Conservation (phyloP, 768 basidiomycete genomes). For the Boletus fagicola region DNA sequence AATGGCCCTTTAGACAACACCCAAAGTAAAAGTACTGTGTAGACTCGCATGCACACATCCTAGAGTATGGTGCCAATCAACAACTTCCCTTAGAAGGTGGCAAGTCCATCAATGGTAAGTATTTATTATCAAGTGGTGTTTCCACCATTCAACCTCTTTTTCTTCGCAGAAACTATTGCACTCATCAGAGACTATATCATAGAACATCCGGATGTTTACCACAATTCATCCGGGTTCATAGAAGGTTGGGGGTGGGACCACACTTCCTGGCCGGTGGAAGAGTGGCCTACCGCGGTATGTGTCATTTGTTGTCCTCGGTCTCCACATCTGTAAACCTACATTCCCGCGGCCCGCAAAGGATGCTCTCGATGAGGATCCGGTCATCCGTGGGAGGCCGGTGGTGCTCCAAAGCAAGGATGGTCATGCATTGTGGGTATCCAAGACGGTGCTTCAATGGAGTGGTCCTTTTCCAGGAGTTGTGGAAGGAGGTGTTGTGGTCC, state of each 20-base stretch:
- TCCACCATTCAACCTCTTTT: background rate
- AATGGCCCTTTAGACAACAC: background rate
- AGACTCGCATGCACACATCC: constrained; percentile 80
- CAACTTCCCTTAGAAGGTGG: constrained; percentile 65
- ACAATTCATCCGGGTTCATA: constrained; percentile 60
- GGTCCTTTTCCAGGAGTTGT: constrained; percentile 63
- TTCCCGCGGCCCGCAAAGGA: constrained; percentile 41
- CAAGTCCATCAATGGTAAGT: constrained; percentile 52
- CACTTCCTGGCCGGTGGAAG: constrained; percentile 60
- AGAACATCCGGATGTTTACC: constrained; percentile 51
- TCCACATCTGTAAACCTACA: background rate
- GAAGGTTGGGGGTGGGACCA: constrained; percentile 93
- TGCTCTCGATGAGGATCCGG: constrained; percentile 68
- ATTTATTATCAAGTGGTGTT: background rate
- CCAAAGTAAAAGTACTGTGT: background rate
- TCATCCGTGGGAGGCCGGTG: constrained; percentile 68
- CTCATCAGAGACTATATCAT: constrained; percentile 63
- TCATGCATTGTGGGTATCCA: constrained; percentile 87
- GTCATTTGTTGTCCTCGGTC: background rate
- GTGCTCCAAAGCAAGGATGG: constrained; percentile 83
- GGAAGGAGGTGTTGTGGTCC: constrained; percentile 78
- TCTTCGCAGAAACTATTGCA: constrained; percentile 53
- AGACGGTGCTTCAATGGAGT: constrained; percentile 53
- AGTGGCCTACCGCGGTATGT: constrained; percentile 70
- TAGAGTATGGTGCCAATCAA: constrained; percentile 72